Evolutionary conservation across 179 eudicot species (phyloP).

Genomic region (Patellifolia procumbens): DNA sequence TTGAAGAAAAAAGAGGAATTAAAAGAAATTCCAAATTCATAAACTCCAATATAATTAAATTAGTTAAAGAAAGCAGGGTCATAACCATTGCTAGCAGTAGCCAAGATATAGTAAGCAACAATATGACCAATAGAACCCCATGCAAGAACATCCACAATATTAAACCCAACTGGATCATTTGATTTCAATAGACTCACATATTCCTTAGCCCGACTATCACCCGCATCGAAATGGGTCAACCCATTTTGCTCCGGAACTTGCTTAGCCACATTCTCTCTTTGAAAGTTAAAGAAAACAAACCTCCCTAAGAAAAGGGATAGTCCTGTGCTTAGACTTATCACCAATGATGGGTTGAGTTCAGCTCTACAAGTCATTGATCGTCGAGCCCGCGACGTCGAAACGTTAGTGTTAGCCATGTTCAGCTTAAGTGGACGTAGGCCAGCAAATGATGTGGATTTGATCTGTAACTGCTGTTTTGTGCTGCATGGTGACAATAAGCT

Average conservation of each 20-base stretch:
- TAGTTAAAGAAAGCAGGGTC: conserved; percentile 75
- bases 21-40: background rate
- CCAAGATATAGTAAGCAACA: conserved; percentile 87
- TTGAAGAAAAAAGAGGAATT: background rate
- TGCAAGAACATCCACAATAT: conserved; percentile 86
- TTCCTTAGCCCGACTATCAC: conserved; percentile 80
- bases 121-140: conserved; percentile 96
- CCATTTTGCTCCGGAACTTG: conserved; percentile 94
- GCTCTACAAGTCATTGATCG: conserved; percentile 32
- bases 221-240: conserved; percentile 78
- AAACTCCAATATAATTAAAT: background rate
- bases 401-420: background rate
- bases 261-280: conserved; percentile 84
- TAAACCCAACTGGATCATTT: conserved; percentile 89
- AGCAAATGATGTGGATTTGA: conserved; percentile 12
- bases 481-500: background rate
- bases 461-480: background rate
- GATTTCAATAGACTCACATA: conserved; percentile 78
- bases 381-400: background rate
- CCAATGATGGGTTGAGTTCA: conserved; percentile 69
- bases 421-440: conserved; percentile 25
- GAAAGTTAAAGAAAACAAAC: conserved; percentile 92
- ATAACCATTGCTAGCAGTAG: conserved; percentile 94
- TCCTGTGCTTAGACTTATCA: conserved; percentile 84
- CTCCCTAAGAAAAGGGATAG: conserved; percentile 82